Evolutionary conservation across 768 basidiomycete genomes (phyloP), one percentile per base, ranked within the genome.

Genomic region (Amanita polypyramis): DNA sequence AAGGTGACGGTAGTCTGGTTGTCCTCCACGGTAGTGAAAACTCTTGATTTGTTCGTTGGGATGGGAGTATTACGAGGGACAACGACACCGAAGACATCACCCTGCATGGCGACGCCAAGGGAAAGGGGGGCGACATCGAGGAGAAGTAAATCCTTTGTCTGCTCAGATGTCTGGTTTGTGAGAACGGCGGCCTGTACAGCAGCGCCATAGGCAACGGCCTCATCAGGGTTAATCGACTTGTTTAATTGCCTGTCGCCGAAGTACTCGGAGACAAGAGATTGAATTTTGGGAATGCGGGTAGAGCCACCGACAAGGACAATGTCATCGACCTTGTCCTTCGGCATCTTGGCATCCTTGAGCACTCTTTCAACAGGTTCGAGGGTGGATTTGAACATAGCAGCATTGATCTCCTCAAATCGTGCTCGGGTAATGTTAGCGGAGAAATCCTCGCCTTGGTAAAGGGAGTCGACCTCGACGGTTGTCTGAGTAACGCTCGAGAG

Each of bases 161-260:
- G 95, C 58, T 99, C 96, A 30, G 93, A 97, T 42, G 94, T 97
- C 67, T 97, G 93, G 51, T 93, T 93, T 57, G 96, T 96, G 54
- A 99, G 89, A 62, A 99, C 88, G 50, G 96, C 96, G 52, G 96
- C 96, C 72, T 99, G 96, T 61, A 99, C 96, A 58, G 96, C 95
- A 58, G 96, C 96, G 75, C 96, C 96, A 70, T 98, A 97, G 42
- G 96, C 96, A 59, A 99, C 96, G 60, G 96, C 96, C 74, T 99
- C 96, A 62, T 99, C 96, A 54, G 96, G 96, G 80, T 99, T 99
- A 74, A 99, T 99, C 51, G 93, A 96, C 79, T 99, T 99, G 84
- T 98, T 98, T 64, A 97, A 72, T 65, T 94, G 89, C 60, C 95
- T 92, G 53, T 92, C 93, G 67, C 89, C 89, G 66, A 99, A 99